Conservation (phyloP, 2,329 filamentous ascomycete genomes). For the Nemania sp. region DNA sequence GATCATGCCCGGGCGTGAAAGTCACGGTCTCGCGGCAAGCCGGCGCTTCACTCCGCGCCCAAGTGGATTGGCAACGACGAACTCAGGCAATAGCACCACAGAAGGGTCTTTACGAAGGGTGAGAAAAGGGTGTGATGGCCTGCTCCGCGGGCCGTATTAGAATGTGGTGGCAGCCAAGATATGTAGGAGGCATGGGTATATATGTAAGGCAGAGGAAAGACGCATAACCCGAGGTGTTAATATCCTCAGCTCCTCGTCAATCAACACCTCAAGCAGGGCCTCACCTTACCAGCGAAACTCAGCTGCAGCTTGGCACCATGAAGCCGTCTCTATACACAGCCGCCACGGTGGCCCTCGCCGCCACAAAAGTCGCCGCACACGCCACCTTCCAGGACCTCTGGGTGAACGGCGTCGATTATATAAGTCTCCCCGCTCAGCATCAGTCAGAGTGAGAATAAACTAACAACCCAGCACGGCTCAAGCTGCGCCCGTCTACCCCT, state of each 20-base stretch:
- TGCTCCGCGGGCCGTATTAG: neutral
- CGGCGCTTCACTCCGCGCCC: conserved; percentile 19
- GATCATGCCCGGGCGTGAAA: neutral
- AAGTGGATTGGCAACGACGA: conserved; percentile 1
- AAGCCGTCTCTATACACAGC: conserved; percentile 41
- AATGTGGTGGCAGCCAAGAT: neutral
- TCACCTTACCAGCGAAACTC: neutral
- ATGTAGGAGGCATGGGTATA: neutral
- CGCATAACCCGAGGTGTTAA: neutral
- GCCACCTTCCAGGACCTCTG: conserved; percentile 58
- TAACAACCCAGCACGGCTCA: conserved; percentile 41
- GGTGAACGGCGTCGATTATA: conserved; percentile 50
- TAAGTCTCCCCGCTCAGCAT: conserved; percentile 24
- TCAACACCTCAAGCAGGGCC: neutral
- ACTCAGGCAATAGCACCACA: neutral
- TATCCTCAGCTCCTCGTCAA: neutral
- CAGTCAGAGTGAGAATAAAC: neutral
- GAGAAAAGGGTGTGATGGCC: neutral
- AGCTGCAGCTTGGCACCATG: conserved; percentile 38
- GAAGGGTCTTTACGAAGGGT: neutral
- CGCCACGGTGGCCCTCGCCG: conserved; percentile 41
- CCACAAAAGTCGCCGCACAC: conserved; percentile 48
- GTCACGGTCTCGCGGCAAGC: conserved; percentile 7
- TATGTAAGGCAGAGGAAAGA: conserved; percentile 2
- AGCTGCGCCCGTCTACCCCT: conserved; percentile 54